Evolutionary conservation across 768 basidiomycete genomes (phyloP), one percentile per base, ranked within the genome.

Genomic region (Russula earlei): DNA sequence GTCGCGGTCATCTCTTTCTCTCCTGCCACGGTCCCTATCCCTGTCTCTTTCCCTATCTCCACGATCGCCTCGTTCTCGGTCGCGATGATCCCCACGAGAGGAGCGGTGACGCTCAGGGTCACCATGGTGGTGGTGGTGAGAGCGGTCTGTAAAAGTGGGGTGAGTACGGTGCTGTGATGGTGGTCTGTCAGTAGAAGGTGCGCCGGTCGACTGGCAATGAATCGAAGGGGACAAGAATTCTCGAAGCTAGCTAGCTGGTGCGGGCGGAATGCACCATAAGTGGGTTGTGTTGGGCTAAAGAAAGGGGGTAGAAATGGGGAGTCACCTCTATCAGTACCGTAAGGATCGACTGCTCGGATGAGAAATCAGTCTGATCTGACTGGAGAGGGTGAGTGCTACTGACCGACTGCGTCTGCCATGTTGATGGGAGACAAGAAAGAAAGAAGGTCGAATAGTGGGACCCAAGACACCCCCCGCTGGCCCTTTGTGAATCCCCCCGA

Each of bases 1-100:
- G 9, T 67, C 68, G 31, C 67, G 58, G 40, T 69, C 65, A 3
- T 57, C 56, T 31, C 56, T 34, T 6, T 48, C 56, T 27, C 56
- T 41, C 40, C 67, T 61, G 43, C 67, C 70, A n/a, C 68, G 60
- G 42, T 65, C 64, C 50, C 68, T 64, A 49, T 71, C 71, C 38
- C 73, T 58, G 4, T 67, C 66, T 9, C 69, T 50, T 43, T 67
- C 65, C 36, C 69, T 46, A 27, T 62, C 63, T 40, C 72, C 64
- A 46, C 71, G 67, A 44, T 77, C 72, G 38, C 73, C 52, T 17
- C 56, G 58, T 27, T 62, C 61, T 3, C 61, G 61, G 38, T 62
- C 63, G 45, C 68, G 67, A 37, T 67, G 60, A 40, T 71, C 66
- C 29, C 62, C 61, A 31, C 67, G 62, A 44, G 58, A 64, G 44